A percentile compares a stretch with the other conserved stretches of the same genome.
Evolutionary conservation across 306 rosid genomes (phyloP).

Genomic region (Fragaria iinumae): DNA sequence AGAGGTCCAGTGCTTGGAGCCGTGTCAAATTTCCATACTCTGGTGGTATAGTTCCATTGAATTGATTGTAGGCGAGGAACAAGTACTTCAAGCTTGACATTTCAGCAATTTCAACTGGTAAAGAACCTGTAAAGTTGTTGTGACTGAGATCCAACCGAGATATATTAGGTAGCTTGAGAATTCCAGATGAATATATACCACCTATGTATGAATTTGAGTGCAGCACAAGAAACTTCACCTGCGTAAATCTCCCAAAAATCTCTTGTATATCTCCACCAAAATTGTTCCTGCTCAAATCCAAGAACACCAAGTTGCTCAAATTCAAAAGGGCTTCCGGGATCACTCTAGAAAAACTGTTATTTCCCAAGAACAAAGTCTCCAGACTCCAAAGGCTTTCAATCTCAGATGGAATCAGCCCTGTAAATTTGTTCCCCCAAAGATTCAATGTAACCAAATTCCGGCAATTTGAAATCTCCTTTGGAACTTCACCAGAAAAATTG

Average conservation of each 20-base stretch:
- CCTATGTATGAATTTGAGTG: constrained; percentile 67
- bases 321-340: constrained; percentile 61
- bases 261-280: constrained; percentile 65
- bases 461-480: constrained; percentile 61
- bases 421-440: constrained; percentile 57
- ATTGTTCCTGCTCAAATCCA: constrained; percentile 79
- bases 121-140: constrained; percentile 73
- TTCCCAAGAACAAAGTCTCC: constrained; percentile 60
- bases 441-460: constrained; percentile 44
- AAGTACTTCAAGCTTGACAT: constrained; percentile 62
- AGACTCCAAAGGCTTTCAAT: constrained; percentile 58
- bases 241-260: constrained; percentile 67
- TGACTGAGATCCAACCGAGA: constrained; percentile 59
- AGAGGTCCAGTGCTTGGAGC: constrained; percentile 83
- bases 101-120: constrained; percentile 63
- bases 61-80: constrained; percentile 67
- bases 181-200: constrained; percentile 67
- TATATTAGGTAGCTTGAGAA: constrained; percentile 60
- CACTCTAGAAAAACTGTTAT: constrained; percentile 59
- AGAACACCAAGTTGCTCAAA: constrained; percentile 56
- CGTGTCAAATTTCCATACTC: constrained; percentile 50
- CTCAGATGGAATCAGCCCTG: constrained; percentile 64
- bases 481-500: constrained; percentile 47
- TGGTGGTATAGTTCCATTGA: constrained; percentile 64
- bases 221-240: constrained; percentile 61